These are phyloP conservation scores for Erodium trifolium DNA, from an alignment of 441 rosid genomes.

Conservation along the genomic window DNA sequence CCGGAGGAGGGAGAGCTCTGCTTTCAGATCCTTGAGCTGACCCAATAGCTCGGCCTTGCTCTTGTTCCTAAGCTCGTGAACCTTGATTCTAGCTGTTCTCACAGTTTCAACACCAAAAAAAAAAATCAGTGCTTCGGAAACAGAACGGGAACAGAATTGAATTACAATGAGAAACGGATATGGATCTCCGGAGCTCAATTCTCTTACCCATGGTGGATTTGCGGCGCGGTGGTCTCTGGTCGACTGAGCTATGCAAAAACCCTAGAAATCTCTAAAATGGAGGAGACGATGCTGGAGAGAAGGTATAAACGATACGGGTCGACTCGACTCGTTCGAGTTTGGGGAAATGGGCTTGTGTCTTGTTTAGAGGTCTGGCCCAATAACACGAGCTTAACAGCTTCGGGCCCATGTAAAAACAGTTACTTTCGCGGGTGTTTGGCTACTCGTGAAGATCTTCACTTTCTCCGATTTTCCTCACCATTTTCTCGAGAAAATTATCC, in stretches of 20 bases:
- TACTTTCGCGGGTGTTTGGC: neutral
- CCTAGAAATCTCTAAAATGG: neutral
- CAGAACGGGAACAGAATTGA: neutral
- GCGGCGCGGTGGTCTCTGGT: neutral
- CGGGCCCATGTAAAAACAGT: neutral
- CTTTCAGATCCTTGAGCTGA: conserved; percentile 69
- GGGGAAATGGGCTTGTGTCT: neutral
- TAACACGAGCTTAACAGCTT: too few species aligned
- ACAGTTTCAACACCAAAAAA: neutral
- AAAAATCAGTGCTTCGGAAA: neutral
- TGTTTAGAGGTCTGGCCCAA: neutral
- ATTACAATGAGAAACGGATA: neutral
- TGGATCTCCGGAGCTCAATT: neutral
- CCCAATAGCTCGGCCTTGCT: conserved; percentile 72
- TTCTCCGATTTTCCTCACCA: too few species aligned
- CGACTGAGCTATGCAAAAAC: neutral
- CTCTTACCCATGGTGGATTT: neutral
- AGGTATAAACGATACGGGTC: neutral
- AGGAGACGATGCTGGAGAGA: neutral
- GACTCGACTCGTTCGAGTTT: neutral
- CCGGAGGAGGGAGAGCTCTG: conserved; percentile 87
- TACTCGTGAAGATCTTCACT: neutral
- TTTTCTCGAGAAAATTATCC: too few species aligned
- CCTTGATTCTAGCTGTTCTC: conserved; percentile 75
- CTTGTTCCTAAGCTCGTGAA: conserved; percentile 81